A percentile compares a stretch with the other conserved stretches of the same genome.
phyloP scores from a whole-genome alignment of 768 basidiomycete genomes.

The Pulveroboletus sp. region DNA sequence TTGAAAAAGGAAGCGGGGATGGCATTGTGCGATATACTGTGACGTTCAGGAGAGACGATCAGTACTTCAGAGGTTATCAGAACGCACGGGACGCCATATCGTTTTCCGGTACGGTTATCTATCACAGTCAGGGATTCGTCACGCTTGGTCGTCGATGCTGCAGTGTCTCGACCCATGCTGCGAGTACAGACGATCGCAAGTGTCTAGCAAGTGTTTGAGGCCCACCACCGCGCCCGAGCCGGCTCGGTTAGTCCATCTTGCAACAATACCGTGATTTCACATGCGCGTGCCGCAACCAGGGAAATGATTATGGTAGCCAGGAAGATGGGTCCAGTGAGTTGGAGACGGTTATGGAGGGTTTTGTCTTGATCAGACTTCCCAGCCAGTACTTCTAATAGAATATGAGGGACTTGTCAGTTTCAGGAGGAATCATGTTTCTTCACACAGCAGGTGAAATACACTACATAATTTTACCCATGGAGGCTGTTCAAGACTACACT shows the following conservation, averaged over 20 bases:
- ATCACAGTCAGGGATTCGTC: slow-evolving; percentile 52
- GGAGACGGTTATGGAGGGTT: too few species aligned
- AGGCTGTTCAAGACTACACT: too few species aligned
- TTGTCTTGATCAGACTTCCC: too few species aligned
- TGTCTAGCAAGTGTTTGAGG: not conserved
- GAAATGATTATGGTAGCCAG: too few species aligned
- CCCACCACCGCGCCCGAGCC: not conserved
- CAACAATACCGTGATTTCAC: not conserved
- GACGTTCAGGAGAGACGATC: not conserved
- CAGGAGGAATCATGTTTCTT: too few species aligned
- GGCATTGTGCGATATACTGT: slow-evolving; percentile 75
- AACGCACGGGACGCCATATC: slow-evolving; percentile 68
- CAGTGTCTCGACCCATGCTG: slow-evolving; percentile 26
- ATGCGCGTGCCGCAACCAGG: not conserved
- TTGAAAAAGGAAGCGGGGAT: slow-evolving; percentile 82
- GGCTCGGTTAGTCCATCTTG: not conserved
- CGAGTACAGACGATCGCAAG: not conserved
- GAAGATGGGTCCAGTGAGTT: too few species aligned
- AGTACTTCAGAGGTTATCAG: not conserved
- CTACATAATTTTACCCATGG: too few species aligned
- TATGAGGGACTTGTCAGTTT: too few species aligned
- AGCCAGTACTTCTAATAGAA: too few species aligned
- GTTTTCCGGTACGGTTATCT: slow-evolving; percentile 84
- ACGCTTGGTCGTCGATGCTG: slow-evolving; percentile 12
- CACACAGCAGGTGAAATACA: too few species aligned